Conservation (phyloP, 192 early-diverging fungal genomes). For the Phlyctochytrium planicorne region DNA sequence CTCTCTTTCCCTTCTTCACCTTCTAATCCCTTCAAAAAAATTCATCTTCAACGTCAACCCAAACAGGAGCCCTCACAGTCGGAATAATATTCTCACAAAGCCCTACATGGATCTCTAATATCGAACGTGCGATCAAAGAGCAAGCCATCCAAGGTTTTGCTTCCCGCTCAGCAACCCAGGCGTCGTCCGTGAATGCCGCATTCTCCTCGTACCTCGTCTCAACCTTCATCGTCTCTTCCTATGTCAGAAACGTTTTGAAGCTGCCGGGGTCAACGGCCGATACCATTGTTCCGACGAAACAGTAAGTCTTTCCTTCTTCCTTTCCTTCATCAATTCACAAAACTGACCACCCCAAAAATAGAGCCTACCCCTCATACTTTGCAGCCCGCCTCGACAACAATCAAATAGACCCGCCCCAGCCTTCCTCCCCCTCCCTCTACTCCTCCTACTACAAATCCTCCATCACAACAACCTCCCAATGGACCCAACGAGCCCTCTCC, state of each 20-base stretch:
- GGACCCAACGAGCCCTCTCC: constrained; percentile 9
- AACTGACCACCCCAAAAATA: background rate
- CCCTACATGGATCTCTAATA: constrained; percentile 9
- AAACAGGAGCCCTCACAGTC: constrained; percentile 3
- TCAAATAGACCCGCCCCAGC: constrained; percentile 12
- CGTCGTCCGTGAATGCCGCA: constrained; percentile 4
- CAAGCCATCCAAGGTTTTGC: constrained; percentile 1
- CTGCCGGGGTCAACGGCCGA: constrained; percentile 7
- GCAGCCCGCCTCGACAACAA: constrained; percentile 1
- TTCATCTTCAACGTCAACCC: no score
- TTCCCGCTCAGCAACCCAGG: constrained; percentile 7
- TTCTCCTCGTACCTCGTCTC: constrained; percentile 13
- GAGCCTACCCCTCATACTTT: constrained; percentile 21
- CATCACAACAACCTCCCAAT: constrained; percentile 7
- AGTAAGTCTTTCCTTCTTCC: background rate
- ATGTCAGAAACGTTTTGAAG: constrained; percentile 10
- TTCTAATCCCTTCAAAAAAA: no score
- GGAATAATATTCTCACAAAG: constrained; percentile 11
- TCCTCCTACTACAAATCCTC: constrained; percentile 15
- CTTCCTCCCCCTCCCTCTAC: background rate
- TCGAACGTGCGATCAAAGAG: background rate
- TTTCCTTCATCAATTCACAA: no score
- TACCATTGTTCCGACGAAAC: background rate
- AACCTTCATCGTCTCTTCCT: constrained; percentile 4
- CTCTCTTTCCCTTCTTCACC: background rate